These are phyloP conservation scores for Coprinopsis cinerea DNA, from an alignment of 768 basidiomycete genomes.

Conservation along the genomic window DNA sequence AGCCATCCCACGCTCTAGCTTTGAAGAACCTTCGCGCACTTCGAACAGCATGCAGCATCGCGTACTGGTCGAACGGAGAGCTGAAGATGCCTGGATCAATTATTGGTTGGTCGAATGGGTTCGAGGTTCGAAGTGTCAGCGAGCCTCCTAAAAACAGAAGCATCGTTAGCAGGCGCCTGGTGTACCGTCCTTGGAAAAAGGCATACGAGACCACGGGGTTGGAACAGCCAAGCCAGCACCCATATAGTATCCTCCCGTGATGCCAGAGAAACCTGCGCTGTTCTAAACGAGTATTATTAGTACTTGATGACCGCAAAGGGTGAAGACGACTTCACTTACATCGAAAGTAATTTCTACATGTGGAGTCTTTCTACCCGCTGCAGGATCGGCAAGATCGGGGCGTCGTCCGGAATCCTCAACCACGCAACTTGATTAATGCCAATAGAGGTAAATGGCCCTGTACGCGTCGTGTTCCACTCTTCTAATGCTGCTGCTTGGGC, in stretches of 20 bases:
- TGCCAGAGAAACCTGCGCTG: constrained; percentile 14
- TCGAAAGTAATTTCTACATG: constrained; percentile 18
- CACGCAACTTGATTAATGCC: constrained; percentile 20
- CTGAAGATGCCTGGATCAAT: constrained; percentile 9
- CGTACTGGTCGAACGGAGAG: constrained; percentile 1
- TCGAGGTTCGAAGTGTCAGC: constrained; percentile 13
- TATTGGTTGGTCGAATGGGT: constrained; percentile 10
- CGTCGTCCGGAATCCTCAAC: constrained; percentile 18
- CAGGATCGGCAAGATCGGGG: constrained; percentile 18
- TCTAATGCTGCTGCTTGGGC: constrained; percentile 18
- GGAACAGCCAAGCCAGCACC: constrained; percentile 17
- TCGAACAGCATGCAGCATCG: constrained; percentile 7
- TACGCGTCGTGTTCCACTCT: constrained; percentile 18
- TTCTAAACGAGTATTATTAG: neutral
- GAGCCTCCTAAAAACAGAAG: constrained; percentile 14
- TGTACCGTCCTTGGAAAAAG: neutral
- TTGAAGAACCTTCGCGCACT: constrained; percentile 4
- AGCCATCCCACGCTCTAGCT: constrained; percentile 5
- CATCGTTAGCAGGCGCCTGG: neutral
- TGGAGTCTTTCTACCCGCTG: constrained; percentile 20
- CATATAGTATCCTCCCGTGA: constrained; percentile 14
- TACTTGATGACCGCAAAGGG: neutral
- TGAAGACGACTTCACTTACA: too few species aligned
- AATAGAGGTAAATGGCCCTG: constrained; percentile 18
- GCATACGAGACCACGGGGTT: constrained; percentile 24